Evolutionary conservation across 1,139 yeast species (phyloP), one percentile per base, ranked within the genome.

Genomic region (Pichia sp.): DNA sequence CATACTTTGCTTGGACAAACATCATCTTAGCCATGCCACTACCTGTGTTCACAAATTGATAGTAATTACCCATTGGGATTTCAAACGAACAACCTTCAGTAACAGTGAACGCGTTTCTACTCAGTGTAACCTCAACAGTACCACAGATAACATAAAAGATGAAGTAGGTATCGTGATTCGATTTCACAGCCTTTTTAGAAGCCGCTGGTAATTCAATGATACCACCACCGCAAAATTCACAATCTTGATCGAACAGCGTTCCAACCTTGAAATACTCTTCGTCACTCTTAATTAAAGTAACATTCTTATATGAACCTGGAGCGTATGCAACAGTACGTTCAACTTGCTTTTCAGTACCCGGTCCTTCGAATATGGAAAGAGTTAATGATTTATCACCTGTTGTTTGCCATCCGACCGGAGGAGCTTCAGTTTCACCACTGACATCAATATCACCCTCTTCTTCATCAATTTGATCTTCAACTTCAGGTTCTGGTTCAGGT

Each of bases 61-160:
- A 89, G 42, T 75, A 73, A 60, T 85, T 88, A 4, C 83, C 85
- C 67, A 85, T 76, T 0, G 97, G 97, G 3, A 90, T 76, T 56
- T 85, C 87, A 58, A 90, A 83, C 2, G 93, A 78, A 48, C 96
- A 86, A 1, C 96, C 96, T 52, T 75, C 70, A 0, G 79, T 75
- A 9, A 84, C 85, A 7, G 80, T 69, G 60, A 91, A 87, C 20
- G 69, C 72, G 24, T 73, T 73, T 9, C 78, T 79, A 38, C 81
- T 77, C 9, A 91, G 58, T 1, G 79, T 76, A 3, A 87, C 91
- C 58, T 87, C 88, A 14, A 88, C 65, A 2, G 76, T 60, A 0
- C 98, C 98, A 37, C 73, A 70, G 11, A 85, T 75, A 32, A 90
- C 89, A 62, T 81, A 85, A 62, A 89, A 90, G 31, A 85, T 79